Evolutionary conservation across 2,329 filamentous ascomycete genomes (phyloP).

Genomic region (Lasiodiplodia theobromae): DNA sequence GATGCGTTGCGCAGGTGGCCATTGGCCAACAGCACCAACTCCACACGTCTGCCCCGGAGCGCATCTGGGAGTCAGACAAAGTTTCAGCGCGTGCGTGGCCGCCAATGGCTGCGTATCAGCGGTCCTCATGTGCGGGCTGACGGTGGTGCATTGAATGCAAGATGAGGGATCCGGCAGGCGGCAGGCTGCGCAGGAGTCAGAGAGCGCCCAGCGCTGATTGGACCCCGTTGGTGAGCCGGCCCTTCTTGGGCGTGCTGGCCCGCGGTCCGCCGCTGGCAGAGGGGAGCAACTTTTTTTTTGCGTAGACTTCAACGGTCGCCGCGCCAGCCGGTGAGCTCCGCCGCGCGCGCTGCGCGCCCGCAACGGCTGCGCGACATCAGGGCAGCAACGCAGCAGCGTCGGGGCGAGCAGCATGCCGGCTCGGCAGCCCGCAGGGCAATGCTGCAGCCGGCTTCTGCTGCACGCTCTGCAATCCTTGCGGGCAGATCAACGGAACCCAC

Average conservation of each 20-base stretch:
- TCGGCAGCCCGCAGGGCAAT: not conserved
- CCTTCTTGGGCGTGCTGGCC: constrained; percentile 12
- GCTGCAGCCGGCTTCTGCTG: constrained; percentile 3
- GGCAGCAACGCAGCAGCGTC: constrained; percentile 12
- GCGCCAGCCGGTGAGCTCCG: constrained; percentile 7
- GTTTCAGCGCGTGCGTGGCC: constrained; percentile 19
- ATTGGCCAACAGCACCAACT: constrained; percentile 9
- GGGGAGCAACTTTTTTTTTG: not conserved
- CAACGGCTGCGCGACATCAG: not conserved
- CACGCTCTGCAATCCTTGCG: constrained; percentile 16
- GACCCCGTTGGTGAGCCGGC: not conserved
- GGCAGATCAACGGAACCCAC: constrained; percentile 20
- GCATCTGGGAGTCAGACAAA: constrained; percentile 22
- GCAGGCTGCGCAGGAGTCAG: constrained; percentile 24
- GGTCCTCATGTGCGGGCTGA: constrained; percentile 11
- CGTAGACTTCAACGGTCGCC: constrained; percentile 2
- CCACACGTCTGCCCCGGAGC: constrained; percentile 20
- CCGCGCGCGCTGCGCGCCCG: not conserved
- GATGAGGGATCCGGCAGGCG: constrained; percentile 12
- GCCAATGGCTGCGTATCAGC: constrained; percentile 23
- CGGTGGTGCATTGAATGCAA: constrained; percentile 22
- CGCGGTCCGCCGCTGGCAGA: constrained; percentile 2
- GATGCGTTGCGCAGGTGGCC: not conserved
- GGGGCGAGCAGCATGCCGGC: not conserved
- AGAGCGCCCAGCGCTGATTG: constrained; percentile 13